Base-by-base conservation (phyloP, 495 filamentous ascomycete genomes). In the Xylaria longipes region DNA sequence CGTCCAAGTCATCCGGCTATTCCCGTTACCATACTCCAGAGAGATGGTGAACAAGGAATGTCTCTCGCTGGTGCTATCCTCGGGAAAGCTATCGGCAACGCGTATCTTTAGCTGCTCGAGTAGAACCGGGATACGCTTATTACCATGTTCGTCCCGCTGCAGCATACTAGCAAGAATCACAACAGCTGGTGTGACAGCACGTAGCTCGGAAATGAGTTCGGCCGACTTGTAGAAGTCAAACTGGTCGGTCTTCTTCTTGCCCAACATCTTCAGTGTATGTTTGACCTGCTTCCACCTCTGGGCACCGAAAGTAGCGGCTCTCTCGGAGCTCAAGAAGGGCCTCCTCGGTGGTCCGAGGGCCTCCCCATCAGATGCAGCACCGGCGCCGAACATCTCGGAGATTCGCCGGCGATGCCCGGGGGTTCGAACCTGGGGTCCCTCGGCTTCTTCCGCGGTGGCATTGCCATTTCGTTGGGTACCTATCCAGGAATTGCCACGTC, bases 1-100 rank as follows among this genome's bases (percentile, higher is more conserved):
- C 61, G 94, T 90, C 96, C 96, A 99, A 75, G 94, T 95, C 96
- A 99, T 98, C 65, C 97, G 87, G 33, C 94, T 97, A 68, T 95
- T 89, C 4, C 97, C 96, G 76, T 91, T 98, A 6, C 96, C 96
- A 81, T 99, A 99, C 79, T 99, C 96, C 52, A 99, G 82, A 70
- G 97, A 94, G 61, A 99, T 94, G 37, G 91, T 89, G 78, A 99
- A 97, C 5, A 94, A 86, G 72, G 92, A 85, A 81, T 98, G 97
- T 25, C 94, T 87, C 79, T 95, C 93, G 71, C 89, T 91, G 25
- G 89, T 82, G 64, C 83, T 84, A 70, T 82, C 84, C 48, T 88
- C 86, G n/a, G 88, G 88, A 6, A 80, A 76, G 75, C 92, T 97
- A 75, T 97, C 93, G 15, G 88, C 90, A 50, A 99, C 91, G 20